Conservation (phyloP, 2,329 filamentous ascomycete genomes). For the Aotearoamyces nothofagi region DNA sequence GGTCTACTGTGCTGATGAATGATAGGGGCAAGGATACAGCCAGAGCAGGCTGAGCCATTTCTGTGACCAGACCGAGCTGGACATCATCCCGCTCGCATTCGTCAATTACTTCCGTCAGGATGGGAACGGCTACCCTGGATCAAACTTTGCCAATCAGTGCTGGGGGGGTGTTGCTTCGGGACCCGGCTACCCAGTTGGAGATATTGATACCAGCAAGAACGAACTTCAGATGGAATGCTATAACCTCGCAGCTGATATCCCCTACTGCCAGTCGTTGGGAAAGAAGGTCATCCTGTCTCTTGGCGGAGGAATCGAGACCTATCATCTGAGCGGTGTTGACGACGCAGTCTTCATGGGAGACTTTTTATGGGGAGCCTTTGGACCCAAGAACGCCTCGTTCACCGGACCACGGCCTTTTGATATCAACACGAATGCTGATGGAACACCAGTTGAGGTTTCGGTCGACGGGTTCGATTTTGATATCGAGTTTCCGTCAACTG, state of each 20-base stretch:
- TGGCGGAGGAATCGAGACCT: constrained; percentile 18
- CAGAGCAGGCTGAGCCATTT: constrained; percentile 23
- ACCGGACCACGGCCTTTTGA: constrained; percentile 10
- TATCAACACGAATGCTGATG: background rate
- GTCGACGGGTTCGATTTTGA: constrained; percentile 10
- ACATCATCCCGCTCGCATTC: constrained; percentile 28
- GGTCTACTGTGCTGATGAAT: background rate
- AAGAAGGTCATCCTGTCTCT: constrained; percentile 28
- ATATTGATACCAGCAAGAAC: constrained; percentile 18
- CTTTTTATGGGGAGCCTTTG: constrained; percentile 25
- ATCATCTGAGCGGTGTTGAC: constrained; percentile 19
- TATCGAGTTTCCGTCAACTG: constrained; percentile 6
- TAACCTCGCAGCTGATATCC: constrained; percentile 21
- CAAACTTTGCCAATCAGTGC: constrained; percentile 28
- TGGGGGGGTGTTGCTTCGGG: constrained; percentile 15
- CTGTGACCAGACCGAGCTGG: constrained; percentile 24
- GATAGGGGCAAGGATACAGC: constrained; percentile 25
- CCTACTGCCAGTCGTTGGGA: constrained; percentile 22
- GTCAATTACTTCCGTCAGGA: constrained; percentile 25
- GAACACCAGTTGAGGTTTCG: constrained; percentile 1
- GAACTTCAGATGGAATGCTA: constrained; percentile 21
- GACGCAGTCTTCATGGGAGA: constrained; percentile 22
- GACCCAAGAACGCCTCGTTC: constrained; percentile 16
- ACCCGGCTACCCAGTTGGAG: too few relatives aligned
- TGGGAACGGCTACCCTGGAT: constrained; percentile 25